Evolutionary conservation across 2,329 filamentous ascomycete genomes (phyloP).

Genomic region (Aspergillus amoenus): DNA sequence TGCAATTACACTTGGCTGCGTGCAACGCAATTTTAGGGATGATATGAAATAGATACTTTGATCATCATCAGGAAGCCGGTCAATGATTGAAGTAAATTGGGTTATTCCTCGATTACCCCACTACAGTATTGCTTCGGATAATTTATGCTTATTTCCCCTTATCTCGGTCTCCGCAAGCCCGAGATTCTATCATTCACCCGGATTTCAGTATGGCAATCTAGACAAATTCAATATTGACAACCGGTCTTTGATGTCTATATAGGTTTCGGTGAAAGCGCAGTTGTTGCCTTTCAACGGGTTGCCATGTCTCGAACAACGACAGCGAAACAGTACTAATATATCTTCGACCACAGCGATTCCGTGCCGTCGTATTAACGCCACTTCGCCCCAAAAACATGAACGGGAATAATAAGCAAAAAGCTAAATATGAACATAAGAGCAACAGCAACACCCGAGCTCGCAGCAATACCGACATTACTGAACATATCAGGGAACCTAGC

Average conservation of each 20-base stretch:
- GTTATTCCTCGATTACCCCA: background rate
- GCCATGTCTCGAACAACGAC: too few relatives aligned
- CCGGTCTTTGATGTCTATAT: background rate
- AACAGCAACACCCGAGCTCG: constrained; percentile 28
- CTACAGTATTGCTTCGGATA: background rate
- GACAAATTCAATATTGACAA: background rate
- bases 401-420: constrained; percentile 13
- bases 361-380: constrained; percentile 8
- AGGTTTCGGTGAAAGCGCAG: background rate
- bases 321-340: too few relatives aligned
- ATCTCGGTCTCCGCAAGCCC: background rate
- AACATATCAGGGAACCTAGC: constrained; percentile 38
- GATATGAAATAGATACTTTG: background rate
- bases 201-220: background rate
- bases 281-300: too few relatives aligned
- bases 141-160: background rate
- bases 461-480: constrained; percentile 33
- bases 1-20: background rate
- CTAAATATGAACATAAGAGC: constrained; percentile 27
- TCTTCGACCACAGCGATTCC: too few relatives aligned
- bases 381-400: constrained; percentile 15
- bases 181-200: background rate
- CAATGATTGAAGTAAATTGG: background rate
- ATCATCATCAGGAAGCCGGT: too few relatives aligned
- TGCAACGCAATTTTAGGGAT: background rate